phyloP scores from a whole-genome alignment of 2,329 filamentous ascomycete genomes.

The Myriosclerotinia curreyana region DNA sequence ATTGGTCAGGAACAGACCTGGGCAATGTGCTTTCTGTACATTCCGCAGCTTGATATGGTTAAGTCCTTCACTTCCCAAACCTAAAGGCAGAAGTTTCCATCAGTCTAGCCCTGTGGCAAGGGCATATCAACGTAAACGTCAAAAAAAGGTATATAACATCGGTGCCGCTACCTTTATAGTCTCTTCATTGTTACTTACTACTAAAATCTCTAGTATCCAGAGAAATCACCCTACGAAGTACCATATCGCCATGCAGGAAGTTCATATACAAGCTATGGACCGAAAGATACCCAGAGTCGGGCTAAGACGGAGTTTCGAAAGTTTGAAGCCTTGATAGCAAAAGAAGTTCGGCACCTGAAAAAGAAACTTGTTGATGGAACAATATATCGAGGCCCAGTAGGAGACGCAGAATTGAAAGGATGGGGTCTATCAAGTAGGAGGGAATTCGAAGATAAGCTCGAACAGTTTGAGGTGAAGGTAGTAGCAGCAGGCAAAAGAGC shows the following conservation, averaged over 20 bases:
- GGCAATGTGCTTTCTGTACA: conserved; percentile 44
- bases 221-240: not conserved
- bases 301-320: conserved; percentile 3
- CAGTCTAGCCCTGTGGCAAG: conserved; percentile 15
- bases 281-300: not conserved
- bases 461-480: not conserved
- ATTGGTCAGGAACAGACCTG: conserved; percentile 40
- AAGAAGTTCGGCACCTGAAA: not conserved
- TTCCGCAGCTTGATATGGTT: conserved; percentile 39
- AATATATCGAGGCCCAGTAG: too few relatives aligned
- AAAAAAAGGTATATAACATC: conserved; percentile 8
- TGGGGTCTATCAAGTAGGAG: not conserved
- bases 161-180: not conserved
- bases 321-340: not conserved
- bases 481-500: conserved; percentile 22
- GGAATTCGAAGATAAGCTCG: not conserved
- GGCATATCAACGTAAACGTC: not conserved
- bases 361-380: not conserved
- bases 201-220: not conserved
- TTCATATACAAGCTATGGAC: not conserved
- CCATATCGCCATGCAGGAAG: not conserved
- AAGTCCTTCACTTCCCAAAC: conserved; percentile 27
- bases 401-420: not conserved
- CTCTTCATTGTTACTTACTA: conserved; percentile 3
- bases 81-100: conserved; percentile 14